These are phyloP conservation scores for Rosa chinensis DNA, from an alignment of 306 rosid species.

Conservation along the genomic window DNA sequence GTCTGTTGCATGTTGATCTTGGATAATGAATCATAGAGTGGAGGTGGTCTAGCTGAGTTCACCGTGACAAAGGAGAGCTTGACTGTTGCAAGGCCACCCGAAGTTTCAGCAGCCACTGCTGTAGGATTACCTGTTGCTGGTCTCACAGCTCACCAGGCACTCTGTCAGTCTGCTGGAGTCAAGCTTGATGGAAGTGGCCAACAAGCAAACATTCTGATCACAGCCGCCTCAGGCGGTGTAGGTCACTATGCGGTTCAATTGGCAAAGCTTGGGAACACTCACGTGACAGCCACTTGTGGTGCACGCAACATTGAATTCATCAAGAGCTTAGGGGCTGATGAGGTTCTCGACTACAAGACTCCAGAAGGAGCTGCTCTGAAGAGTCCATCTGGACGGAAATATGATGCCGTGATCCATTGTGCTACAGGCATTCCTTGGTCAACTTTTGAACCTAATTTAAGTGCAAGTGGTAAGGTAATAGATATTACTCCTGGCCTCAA, in stretches of 20 bases:
- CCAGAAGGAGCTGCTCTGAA: constrained; percentile 62
- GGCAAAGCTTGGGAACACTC: constrained; percentile 77
- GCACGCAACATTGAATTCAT: constrained; percentile 64
- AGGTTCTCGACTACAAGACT: constrained; percentile 78
- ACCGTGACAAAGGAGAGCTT: constrained; percentile 47
- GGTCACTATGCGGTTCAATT: constrained; percentile 81
- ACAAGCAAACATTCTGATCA: constrained; percentile 59
- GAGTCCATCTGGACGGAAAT: constrained; percentile 71
- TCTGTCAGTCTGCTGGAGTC: constrained; percentile 55
- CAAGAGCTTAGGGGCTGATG: constrained; percentile 76
- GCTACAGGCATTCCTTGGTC: constrained; percentile 67
- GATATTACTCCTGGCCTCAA: constrained; percentile 54
- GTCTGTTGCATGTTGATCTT: background rate
- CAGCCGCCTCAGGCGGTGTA: constrained; percentile 91
- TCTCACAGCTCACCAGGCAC: constrained; percentile 71
- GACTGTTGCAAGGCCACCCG: constrained; percentile 47
- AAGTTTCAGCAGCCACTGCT: constrained; percentile 50
- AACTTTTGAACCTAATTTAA: constrained; percentile 71
- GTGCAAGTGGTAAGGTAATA: constrained; percentile 59
- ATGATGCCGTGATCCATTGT: constrained; percentile 72
- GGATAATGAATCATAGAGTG: constrained; percentile 38
- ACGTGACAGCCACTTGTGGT: constrained; percentile 84
- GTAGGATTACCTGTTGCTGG: constrained; percentile 69
- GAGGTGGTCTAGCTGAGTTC: constrained; percentile 76
- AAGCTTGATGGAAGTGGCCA: constrained; percentile 53